A percentile compares a stretch with the other conserved stretches of the same genome.
These are phyloP conservation scores for Papilionanthe hybrid DNA, from an alignment of 116 monocot species.

Conservation along the genomic window DNA sequence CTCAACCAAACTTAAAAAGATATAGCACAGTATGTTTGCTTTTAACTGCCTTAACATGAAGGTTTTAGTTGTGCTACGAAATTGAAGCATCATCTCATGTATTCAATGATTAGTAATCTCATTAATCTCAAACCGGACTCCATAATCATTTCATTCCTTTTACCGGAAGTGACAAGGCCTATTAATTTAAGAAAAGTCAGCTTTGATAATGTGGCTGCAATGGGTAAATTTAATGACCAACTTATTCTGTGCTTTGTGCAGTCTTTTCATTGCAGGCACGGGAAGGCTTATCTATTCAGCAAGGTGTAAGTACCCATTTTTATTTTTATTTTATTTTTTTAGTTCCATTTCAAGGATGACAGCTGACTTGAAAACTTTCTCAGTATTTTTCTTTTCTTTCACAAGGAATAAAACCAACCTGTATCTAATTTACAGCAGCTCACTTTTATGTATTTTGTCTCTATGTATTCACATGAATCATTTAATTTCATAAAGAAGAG, in stretches of 20 bases:
- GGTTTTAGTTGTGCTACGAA: not conserved
- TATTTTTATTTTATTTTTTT: not conserved
- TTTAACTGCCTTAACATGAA: not conserved
- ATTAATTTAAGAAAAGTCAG: not conserved
- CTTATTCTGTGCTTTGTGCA: constrained; percentile 18
- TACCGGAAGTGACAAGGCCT: not conserved
- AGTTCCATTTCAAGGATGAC: not conserved
- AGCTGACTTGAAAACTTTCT: not conserved
- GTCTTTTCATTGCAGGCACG: constrained; percentile 63
- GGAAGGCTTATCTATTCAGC: constrained; percentile 67
- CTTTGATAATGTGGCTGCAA: not conserved
- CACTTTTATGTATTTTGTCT: not conserved
- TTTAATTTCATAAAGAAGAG: not conserved
- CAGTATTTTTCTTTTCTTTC: not conserved
- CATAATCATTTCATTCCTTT: not conserved
- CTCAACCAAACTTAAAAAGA: not conserved
- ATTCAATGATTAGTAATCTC: too few species aligned
- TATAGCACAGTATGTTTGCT: not conserved
- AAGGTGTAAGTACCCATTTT: constrained; percentile 54
- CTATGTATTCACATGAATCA: too few species aligned
- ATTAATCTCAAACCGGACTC: too few species aligned
- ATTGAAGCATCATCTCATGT: too few species aligned
- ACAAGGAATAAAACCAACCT: not conserved
- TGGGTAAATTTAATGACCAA: not conserved
- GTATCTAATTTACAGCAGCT: not conserved